A percentile compares a stretch with the other conserved stretches of the same genome.
phyloP scores from a whole-genome alignment of 306 rosid genomes.

The Sicyos baderoa region DNA sequence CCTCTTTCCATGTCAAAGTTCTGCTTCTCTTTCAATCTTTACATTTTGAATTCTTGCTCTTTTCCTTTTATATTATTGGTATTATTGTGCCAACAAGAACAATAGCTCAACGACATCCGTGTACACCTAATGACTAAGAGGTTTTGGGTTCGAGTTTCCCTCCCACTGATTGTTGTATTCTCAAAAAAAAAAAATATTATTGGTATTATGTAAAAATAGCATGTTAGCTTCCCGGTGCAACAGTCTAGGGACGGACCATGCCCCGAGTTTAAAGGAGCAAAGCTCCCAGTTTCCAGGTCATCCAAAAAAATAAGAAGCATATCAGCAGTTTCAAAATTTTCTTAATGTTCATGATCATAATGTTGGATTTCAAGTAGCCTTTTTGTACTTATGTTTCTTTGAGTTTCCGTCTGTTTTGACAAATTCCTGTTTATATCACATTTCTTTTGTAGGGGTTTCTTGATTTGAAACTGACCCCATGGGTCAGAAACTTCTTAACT shows the following conservation, averaged over 20 bases:
- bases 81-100: no score
- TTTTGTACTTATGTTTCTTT: not conserved
- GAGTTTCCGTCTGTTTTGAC: not conserved
- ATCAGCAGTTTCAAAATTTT: not conserved
- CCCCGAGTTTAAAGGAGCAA: no score
- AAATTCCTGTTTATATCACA: not conserved
- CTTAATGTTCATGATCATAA: not conserved
- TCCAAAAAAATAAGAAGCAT: no score
- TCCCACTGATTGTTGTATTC: no score
- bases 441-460: constrained; percentile 68
- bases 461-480: constrained; percentile 62
- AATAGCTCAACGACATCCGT: no score
- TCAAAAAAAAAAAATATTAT: no score
- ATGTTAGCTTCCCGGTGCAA: no score
- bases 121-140: no score
- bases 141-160: no score
- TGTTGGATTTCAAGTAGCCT: not conserved
- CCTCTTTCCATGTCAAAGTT: not conserved
- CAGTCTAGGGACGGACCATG: no score
- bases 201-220: not conserved
- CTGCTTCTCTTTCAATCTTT: not conserved
- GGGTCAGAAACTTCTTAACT: constrained; percentile 80
- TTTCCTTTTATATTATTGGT: not conserved
- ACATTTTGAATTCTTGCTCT: not conserved
- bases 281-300: no score